Evolutionary conservation across 257 asterid genomes (phyloP).

Genomic region (Voacanga thouarsii): DNA sequence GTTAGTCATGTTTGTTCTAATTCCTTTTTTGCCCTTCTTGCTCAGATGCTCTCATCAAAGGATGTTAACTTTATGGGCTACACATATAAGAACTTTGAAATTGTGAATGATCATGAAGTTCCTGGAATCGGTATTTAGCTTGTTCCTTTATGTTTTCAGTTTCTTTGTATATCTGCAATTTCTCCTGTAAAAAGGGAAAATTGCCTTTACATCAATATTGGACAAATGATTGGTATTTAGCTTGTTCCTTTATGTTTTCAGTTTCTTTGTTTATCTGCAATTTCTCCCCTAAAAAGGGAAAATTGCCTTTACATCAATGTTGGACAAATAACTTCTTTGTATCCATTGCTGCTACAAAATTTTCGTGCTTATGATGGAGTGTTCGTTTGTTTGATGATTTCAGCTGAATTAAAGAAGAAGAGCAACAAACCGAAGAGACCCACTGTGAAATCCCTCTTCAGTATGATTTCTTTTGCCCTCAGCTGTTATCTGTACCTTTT

Average conservation of each 20-base stretch:
- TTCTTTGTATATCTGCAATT: neutral
- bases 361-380: conserved; percentile 5
- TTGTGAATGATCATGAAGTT: conserved; percentile 82
- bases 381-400: conserved; percentile 17
- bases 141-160: conserved; percentile 12
- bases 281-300: neutral
- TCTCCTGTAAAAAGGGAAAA: neutral
- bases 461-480: conserved; percentile 43
- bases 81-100: conserved; percentile 94
- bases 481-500: neutral
- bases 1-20: neutral
- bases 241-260: conserved; percentile 16
- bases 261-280: neutral
- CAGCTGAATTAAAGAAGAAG: conserved; percentile 93
- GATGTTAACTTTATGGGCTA: conserved; percentile 98
- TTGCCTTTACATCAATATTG: neutral
- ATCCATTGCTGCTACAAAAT: neutral
- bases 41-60: conserved; percentile 94
- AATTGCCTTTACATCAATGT: neutral
- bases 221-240: neutral
- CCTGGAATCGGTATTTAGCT: conserved; percentile 64
- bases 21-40: conserved; percentile 17
- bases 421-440: conserved; percentile 83
- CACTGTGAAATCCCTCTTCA: conserved; percentile 88
- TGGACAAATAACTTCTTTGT: neutral